A percentile compares a stretch with the other conserved stretches of the same genome.
Evolutionary conservation across 768 basidiomycete genomes (phyloP).

Genomic region (Paxillus ammoniavirescens): DNA sequence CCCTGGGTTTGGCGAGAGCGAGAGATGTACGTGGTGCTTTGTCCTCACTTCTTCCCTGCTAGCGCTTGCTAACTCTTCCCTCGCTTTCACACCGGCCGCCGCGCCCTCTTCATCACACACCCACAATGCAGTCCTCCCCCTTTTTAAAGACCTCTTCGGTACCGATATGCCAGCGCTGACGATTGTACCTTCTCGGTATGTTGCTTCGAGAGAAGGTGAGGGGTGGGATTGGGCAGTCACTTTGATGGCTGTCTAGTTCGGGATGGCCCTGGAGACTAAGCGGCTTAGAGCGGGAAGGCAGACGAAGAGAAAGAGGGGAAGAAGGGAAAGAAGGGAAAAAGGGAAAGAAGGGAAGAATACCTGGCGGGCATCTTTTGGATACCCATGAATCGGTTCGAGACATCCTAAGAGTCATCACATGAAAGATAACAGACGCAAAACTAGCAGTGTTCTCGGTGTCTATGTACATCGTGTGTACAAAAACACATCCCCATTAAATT

Average conservation of each 20-base stretch:
- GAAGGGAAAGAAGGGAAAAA: neutral
- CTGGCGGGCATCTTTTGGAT: too few species aligned
- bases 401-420: too few species aligned
- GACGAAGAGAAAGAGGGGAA: neutral
- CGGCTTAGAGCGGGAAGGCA: neutral
- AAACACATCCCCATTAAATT: too few species aligned
- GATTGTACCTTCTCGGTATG: slow-evolving; percentile 17
- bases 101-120: too few species aligned
- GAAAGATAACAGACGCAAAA: too few species aligned
- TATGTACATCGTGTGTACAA: too few species aligned
- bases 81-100: too few species aligned
- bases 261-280: neutral
- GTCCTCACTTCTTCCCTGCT: neutral
- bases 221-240: slow-evolving; percentile 30
- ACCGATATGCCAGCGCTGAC: slow-evolving; percentile 27
- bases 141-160: slow-evolving; percentile 22
- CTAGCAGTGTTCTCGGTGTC: too few species aligned
- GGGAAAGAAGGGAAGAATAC: too few species aligned
- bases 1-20: slow-evolving; percentile 1
- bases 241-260: slow-evolving; percentile 24
- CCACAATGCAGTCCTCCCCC: slow-evolving; percentile 12
- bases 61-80: neutral
- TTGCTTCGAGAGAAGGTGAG: slow-evolving; percentile 20
- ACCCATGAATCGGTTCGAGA: too few species aligned
- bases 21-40: slow-evolving; percentile 16